Evolutionary conservation across 768 basidiomycete species (phyloP).

Genomic region (Tricholoma furcatifolium): DNA sequence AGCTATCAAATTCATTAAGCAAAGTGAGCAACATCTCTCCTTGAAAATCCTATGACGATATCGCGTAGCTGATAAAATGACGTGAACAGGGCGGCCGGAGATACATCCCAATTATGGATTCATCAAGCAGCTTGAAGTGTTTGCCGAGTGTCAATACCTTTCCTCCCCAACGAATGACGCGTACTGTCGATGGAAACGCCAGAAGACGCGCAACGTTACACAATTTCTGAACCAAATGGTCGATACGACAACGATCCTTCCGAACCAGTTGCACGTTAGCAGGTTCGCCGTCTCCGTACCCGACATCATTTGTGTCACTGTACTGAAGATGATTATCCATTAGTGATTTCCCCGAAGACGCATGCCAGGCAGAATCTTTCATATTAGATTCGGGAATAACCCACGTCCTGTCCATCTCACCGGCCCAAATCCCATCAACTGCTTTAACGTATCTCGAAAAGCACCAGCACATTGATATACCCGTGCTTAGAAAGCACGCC

Average conservation of each 20-base stretch:
- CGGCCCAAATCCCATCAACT: conserved; percentile 41
- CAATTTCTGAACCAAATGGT: conserved; percentile 49
- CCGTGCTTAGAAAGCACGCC: too few species aligned
- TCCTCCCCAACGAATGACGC: conserved; percentile 38
- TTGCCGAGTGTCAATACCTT: conserved; percentile 48
- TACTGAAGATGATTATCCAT: conserved; percentile 14
- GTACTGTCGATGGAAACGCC: conserved; percentile 61
- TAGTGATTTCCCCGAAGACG: conserved; percentile 56
- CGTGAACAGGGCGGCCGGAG: conserved; percentile 30
- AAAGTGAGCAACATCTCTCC: conserved; percentile 38
- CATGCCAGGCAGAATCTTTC: conserved; percentile 47
- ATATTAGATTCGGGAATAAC: conserved; percentile 53
- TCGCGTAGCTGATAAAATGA: too few species aligned
- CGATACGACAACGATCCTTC: too few species aligned
- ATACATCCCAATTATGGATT: conserved; percentile 54
- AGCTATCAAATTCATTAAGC: conserved; percentile 46
- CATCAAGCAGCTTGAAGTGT: conserved; percentile 56
- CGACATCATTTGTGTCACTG: conserved; percentile 30
- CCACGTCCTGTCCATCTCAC: conserved; percentile 53
- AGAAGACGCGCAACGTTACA: conserved; percentile 50
- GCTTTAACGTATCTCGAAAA: conserved; percentile 29
- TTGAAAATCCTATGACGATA: conserved; percentile 9
- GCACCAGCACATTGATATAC: conserved; percentile 42
- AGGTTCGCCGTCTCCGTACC: too few species aligned
- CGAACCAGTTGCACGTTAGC: too few species aligned